phyloP scores from a whole-genome alignment of 176 grass and related monocot species.

The Hyparrhenia diplandra region DNA sequence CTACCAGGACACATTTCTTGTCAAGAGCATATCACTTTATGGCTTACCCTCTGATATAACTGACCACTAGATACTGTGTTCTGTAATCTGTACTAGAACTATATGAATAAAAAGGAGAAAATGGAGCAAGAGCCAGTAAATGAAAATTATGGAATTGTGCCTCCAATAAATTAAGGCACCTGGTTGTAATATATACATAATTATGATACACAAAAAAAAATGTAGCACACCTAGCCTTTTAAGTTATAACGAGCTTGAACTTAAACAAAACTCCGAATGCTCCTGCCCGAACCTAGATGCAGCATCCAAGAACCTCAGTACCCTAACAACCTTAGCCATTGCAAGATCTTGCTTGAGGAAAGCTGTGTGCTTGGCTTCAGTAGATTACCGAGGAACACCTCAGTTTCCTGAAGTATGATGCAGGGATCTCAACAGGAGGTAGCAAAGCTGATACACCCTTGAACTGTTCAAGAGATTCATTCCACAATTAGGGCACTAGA shows the following conservation, averaged over 20 bases:
- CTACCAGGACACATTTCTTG: background rate
- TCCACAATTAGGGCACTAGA: constrained; percentile 16
- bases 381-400: constrained; percentile 4
- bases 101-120: background rate
- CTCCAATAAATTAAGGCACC: constrained; percentile 19
- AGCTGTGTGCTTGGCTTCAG: background rate
- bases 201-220: constrained; percentile 42
- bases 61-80: background rate
- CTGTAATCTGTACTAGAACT: background rate
- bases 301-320: constrained; percentile 5
- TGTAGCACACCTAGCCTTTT: constrained; percentile 2
- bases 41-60: background rate
- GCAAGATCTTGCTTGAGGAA: constrained; percentile 18
- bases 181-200: constrained; percentile 45
- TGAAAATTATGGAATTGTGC: constrained; percentile 6
- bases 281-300: constrained; percentile 14
- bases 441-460: constrained; percentile 67
- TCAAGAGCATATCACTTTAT: background rate
- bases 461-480: constrained; percentile 63
- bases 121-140: background rate
- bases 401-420: constrained; percentile 41
- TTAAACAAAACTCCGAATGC: constrained; percentile 4
- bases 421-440: constrained; percentile 52
- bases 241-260: constrained; percentile 16
- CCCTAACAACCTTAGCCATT: background rate